A percentile compares a stretch with the other conserved stretches of the same genome.
phyloP scores from a whole-genome alignment of 2,329 filamentous ascomycete species.

The Colletotrichum spinosum region DNA sequence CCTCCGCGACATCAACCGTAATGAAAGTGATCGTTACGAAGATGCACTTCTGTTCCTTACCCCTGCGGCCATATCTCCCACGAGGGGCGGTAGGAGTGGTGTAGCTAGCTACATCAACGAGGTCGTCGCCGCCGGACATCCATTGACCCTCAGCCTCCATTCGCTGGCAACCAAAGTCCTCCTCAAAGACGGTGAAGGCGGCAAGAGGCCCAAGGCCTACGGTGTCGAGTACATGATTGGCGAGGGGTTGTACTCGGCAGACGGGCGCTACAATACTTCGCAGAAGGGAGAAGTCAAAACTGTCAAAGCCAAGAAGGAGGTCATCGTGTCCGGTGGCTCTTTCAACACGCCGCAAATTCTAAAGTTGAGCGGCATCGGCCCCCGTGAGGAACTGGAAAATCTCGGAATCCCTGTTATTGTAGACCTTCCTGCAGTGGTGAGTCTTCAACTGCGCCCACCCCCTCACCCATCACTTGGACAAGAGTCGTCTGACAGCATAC shows the following conservation, averaged over 20 bases:
- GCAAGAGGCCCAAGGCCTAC: slow-evolving; percentile 43
- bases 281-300: slow-evolving; percentile 35
- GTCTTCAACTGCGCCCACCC: neutral
- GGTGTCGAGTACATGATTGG: slow-evolving; percentile 57
- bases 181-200: slow-evolving; percentile 45
- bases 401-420: slow-evolving; percentile 63
- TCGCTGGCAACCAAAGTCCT: slow-evolving; percentile 51
- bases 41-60: slow-evolving; percentile 16
- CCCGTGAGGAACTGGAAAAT: slow-evolving; percentile 49
- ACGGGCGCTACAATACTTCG: slow-evolving; percentile 47
- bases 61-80: slow-evolving; percentile 15
- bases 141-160: slow-evolving; percentile 53
- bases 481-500: slow-evolving; percentile 46
- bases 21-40: slow-evolving; percentile 41
- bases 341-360: slow-evolving; percentile 60
- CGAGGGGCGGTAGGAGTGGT: slow-evolving; percentile 9
- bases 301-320: slow-evolving; percentile 52
- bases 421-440: slow-evolving; percentile 67
- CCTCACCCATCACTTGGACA: neutral
- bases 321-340: slow-evolving; percentile 61
- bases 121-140: slow-evolving; percentile 56
- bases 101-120: slow-evolving; percentile 28
- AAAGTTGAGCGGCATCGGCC: slow-evolving; percentile 57
- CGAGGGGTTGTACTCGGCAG: slow-evolving; percentile 54
- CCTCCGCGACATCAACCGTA: slow-evolving; percentile 3